Conservation (phyloP, 2,329 filamentous ascomycete species). For the Sporothrix mexicana region DNA sequence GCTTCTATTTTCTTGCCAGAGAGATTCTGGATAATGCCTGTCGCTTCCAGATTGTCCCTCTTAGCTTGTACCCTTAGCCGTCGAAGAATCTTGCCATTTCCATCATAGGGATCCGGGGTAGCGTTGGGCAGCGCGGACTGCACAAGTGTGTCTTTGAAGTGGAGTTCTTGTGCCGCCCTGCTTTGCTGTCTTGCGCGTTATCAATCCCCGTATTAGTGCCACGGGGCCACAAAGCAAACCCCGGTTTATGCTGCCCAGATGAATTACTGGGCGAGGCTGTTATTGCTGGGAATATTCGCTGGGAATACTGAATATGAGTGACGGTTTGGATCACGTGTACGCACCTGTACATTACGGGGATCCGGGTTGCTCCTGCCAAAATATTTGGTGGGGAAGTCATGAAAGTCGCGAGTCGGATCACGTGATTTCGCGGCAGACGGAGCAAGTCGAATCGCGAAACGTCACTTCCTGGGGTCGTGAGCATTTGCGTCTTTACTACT, state of each 20-base stretch:
- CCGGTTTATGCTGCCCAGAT: too few relatives aligned
- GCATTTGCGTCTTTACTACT: not conserved
- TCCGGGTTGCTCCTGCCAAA: not conserved
- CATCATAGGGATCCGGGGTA: slow-evolving; percentile 2
- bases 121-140: slow-evolving; percentile 3
- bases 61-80: not conserved
- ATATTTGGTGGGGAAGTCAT: too few relatives aligned
- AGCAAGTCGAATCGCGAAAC: slow-evolving; percentile 23
- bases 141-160: not conserved
- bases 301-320: not conserved
- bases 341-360: too few relatives aligned
- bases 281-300: too few relatives aligned
- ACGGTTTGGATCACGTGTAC: not conserved
- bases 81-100: not conserved
- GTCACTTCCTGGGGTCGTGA: not conserved
- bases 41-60: not conserved
- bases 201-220: not conserved
- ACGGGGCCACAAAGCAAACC: not conserved
- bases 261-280: too few relatives aligned
- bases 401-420: not conserved
- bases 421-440: slow-evolving; percentile 18
- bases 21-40: not conserved
- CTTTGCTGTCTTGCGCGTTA: not conserved
- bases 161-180: not conserved
- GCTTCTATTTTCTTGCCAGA: not conserved